Evolutionary conservation across 257 asterid genomes (phyloP), one percentile per base, ranked within the genome.

Genomic region (Solanum appendiculatum): DNA sequence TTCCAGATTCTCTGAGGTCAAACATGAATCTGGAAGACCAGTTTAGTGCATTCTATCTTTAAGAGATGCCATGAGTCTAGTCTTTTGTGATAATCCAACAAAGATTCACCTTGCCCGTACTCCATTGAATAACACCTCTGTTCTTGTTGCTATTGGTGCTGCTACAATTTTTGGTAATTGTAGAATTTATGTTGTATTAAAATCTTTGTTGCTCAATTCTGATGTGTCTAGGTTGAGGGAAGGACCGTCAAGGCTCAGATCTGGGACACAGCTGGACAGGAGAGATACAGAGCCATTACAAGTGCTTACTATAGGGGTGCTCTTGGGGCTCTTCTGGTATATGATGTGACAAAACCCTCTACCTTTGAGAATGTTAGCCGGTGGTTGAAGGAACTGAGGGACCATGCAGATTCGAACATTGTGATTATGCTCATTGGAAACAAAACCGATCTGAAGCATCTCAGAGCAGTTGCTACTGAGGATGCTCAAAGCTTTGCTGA

Each of bases 191-290:
- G 60, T 80, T 29, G 7, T 46, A 46, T 29, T 5, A 27, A 80
- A 23, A 46, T 80, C 18, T 48, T 80, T 80, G 29, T 46, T 80
- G 42, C 85, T 80, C 16, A 46, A 16, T 29, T 46, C 16, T 80
- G 39, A 44, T 86, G 33, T 82, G 27, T 86, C 11, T 82, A 94
- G 96, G 98, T 96, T n/a, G 99, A 96, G 91, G 98, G 95, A 85
- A 93, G 96, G 91, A 95, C 98, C 3, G 91, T 96, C 82, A 96
- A 96, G 92, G 96, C 99, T 89, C 99, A 96, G 88, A 96, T 96
- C 75, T 96, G 99, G 99, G 99, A 96, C 94, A 96, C 99, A 2
- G 99, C 99, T 64, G 99, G 98, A n/a, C 99, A 96, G 89, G 99
- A 95, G 91, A 93, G 99, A 88, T 96, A 96, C 93, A 89, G 99